Evolutionary conservation across 805 yeast species (phyloP).

Genomic region (Metschnikowia anglica): DNA sequence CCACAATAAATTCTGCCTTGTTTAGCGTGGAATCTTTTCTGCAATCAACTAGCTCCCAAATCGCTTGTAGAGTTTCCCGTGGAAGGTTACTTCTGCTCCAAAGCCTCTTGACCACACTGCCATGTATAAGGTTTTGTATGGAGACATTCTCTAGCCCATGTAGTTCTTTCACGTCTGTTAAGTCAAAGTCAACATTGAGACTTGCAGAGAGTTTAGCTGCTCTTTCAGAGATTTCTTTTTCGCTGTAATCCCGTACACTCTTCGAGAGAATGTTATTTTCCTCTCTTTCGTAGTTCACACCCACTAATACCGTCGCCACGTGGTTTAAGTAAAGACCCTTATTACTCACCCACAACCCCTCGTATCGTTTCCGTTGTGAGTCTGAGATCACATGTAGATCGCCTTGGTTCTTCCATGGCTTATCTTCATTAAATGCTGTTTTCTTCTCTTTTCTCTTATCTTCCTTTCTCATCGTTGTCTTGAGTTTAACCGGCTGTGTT

Average conservation of each 20-base stretch:
- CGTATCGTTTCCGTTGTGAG: constrained; percentile 82
- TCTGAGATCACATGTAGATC: constrained; percentile 53
- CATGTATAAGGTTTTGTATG: constrained; percentile 44
- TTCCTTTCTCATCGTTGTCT: constrained; percentile 51
- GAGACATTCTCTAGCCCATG: constrained; percentile 33
- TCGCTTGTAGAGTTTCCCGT: constrained; percentile 51
- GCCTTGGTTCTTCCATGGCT: constrained; percentile 91
- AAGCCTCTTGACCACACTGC: constrained; percentile 67
- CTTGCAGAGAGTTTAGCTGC: constrained; percentile 29
- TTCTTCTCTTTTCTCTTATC: constrained; percentile 39
- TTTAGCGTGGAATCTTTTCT: constrained; percentile 72
- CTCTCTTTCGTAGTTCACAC: constrained; percentile 31
- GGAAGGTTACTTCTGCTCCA: constrained; percentile 82
- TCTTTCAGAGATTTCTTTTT: constrained; percentile 19
- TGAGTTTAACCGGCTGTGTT: constrained; percentile 37
- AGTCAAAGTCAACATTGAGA: constrained; percentile 23
- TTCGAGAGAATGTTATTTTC: constrained; percentile 6
- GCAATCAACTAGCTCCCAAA: constrained; percentile 71
- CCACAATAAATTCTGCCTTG: constrained; percentile 84
- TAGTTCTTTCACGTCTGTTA: constrained; percentile 26
- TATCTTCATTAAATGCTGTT: constrained; percentile 70
- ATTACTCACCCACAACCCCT: constrained; percentile 92
- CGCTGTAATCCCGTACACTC: constrained; percentile 17
- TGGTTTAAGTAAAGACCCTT: constrained; percentile 58
- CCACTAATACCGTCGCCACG: constrained; percentile 33